Percentiles rank a stretch among this genome's conserved stretches.
Evolutionary conservation across 2,329 filamentous ascomycete species (phyloP).

Genomic region (Dendrostoma leiphaemia): DNA sequence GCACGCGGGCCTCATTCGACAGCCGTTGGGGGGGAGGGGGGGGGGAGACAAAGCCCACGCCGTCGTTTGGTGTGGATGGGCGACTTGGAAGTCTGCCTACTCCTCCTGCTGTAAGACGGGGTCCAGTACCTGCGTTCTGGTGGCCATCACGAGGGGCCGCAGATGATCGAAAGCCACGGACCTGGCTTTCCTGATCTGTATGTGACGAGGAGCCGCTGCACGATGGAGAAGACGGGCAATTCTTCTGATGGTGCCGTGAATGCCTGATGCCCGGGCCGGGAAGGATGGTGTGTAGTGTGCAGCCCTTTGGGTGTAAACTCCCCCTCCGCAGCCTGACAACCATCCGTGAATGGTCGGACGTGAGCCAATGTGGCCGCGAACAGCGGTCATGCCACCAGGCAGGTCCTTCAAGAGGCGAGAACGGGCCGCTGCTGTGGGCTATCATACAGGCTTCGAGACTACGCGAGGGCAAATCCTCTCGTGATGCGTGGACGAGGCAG

Average conservation of each 20-base stretch:
- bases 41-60: not conserved
- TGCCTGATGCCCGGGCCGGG: too few species aligned
- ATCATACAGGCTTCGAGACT: too few species aligned
- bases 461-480: not conserved
- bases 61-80: slow-evolving; percentile 5
- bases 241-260: slow-evolving; percentile 4
- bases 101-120: slow-evolving; percentile 9
- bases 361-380: slow-evolving; percentile 1
- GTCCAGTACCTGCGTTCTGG: slow-evolving; percentile 18
- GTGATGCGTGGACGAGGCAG: not conserved
- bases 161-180: slow-evolving; percentile 9
- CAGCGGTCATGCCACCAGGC: not conserved
- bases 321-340: not conserved
- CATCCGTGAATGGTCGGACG: not conserved
- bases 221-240: not conserved
- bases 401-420: not conserved
- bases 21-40: not conserved
- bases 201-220: not conserved
- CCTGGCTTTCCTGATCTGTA: not conserved
- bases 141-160: slow-evolving; percentile 19
- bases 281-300: too few species aligned
- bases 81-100: slow-evolving; percentile 8
- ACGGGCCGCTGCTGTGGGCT: not conserved
- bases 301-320: too few species aligned
- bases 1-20: slow-evolving; percentile 4